These are phyloP conservation scores for Tubosaeta brunneosetosa DNA, from an alignment of 768 basidiomycete genomes.

Conservation along the genomic window DNA sequence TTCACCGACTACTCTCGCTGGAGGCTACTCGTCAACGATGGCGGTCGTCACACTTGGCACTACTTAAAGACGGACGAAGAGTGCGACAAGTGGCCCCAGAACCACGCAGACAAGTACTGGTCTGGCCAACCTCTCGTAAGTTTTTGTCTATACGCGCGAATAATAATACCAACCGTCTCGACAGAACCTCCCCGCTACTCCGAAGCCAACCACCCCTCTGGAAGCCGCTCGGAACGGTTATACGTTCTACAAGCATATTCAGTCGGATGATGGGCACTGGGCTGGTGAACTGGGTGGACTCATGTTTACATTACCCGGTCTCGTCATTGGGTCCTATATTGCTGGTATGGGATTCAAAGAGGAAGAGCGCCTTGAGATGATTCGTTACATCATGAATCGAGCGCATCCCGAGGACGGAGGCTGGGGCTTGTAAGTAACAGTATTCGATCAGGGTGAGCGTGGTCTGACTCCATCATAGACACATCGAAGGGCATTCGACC, in stretches of 20 bases:
- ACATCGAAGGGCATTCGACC: slow-evolving; percentile 51
- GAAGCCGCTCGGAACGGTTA: slow-evolving; percentile 55
- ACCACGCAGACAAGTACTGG: too few species aligned
- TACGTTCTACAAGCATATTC: too few species aligned
- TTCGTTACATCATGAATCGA: slow-evolving; percentile 48
- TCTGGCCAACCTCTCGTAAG: slow-evolving; percentile 73
- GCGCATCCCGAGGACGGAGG: slow-evolving; percentile 82
- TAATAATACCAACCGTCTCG: not conserved
- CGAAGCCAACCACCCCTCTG: slow-evolving; percentile 59
- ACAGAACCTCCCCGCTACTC: slow-evolving; percentile 60
- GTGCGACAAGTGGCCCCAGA: too few species aligned
- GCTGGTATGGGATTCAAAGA: too few species aligned
- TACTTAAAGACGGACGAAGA: too few species aligned
- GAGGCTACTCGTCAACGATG: too few species aligned
- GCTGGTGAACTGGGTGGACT: too few species aligned
- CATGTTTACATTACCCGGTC: too few species aligned
- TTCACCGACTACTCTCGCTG: slow-evolving; percentile 52
- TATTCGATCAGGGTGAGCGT: not conserved
- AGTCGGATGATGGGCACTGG: too few species aligned
- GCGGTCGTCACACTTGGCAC: too few species aligned
- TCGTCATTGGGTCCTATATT: too few species aligned
- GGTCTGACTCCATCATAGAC: slow-evolving; percentile 43
- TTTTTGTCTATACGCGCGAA: not conserved
- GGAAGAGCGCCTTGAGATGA: too few species aligned
- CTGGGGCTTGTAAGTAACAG: slow-evolving; percentile 83